These are phyloP conservation scores for Pseudoscleropodium purum DNA, from an alignment of 225 moss, liverwort and hornwort species.

Conservation along the genomic window DNA sequence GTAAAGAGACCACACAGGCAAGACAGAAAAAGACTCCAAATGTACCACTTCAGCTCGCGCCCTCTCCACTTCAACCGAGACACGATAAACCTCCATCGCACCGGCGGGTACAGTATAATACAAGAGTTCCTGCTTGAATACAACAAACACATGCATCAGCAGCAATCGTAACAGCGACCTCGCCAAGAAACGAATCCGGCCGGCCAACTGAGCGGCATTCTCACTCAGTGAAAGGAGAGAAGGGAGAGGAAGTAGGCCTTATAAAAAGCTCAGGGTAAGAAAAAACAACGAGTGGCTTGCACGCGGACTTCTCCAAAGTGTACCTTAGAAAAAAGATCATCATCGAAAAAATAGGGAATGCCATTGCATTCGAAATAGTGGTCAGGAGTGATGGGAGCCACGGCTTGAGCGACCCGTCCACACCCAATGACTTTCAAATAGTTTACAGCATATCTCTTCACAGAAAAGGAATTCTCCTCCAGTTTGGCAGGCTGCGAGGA, in stretches of 20 bases:
- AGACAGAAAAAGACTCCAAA: neutral
- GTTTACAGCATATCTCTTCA: constrained; percentile 52
- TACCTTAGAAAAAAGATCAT: constrained; percentile 60
- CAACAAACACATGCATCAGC: neutral
- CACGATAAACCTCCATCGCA: constrained; percentile 50
- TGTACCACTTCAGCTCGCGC: constrained; percentile 55
- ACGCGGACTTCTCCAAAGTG: neutral
- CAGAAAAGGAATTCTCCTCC: neutral
- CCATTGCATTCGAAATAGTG: constrained; percentile 55
- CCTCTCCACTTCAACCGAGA: constrained; percentile 47
- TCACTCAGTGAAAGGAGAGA: neutral
- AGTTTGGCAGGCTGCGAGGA: neutral
- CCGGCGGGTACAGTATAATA: constrained; percentile 51
- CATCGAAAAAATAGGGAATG: constrained; percentile 41
- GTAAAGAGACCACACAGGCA: neutral
- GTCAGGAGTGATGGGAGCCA: constrained; percentile 45
- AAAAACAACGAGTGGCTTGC: neutral
- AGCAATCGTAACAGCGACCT: neutral
- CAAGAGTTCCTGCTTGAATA: constrained; percentile 37
- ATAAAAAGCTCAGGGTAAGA: neutral
- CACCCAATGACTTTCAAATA: constrained; percentile 41
- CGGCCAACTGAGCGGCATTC: neutral
- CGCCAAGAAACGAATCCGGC: no score
- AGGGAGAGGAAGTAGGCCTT: neutral
- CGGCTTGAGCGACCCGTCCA: constrained; percentile 41